phyloP scores from a whole-genome alignment of 345 rosid species.

The Heritiera fomes region DNA sequence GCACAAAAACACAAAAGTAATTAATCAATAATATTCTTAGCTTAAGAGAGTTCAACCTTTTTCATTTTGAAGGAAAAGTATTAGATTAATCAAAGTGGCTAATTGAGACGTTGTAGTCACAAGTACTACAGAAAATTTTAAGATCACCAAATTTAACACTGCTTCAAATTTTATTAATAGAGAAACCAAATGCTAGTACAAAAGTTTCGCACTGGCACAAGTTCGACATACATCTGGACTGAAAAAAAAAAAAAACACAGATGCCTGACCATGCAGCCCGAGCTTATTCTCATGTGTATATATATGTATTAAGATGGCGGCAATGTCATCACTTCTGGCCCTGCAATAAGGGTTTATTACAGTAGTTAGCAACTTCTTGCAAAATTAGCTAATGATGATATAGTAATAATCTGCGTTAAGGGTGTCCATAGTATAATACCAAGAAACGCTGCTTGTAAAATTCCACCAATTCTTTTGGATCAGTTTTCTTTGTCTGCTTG shows the following conservation, averaged over 20 bases:
- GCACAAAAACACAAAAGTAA: too few species aligned
- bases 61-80: too few species aligned
- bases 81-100: too few species aligned
- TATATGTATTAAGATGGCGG: background rate
- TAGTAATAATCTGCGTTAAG: background rate
- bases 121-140: too few species aligned
- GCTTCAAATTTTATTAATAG: background rate
- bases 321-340: slow-evolving; percentile 6
- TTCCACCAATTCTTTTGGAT: slow-evolving; percentile 51
- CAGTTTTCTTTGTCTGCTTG: slow-evolving; percentile 54
- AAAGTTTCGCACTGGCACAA: background rate
- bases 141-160: background rate
- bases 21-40: too few species aligned
- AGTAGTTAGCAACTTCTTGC: background rate
- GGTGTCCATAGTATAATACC: slow-evolving; percentile 34
- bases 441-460: slow-evolving; percentile 44
- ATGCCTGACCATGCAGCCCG: too few species aligned
- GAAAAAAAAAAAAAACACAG: background rate
- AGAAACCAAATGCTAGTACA: background rate
- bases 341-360: slow-evolving; percentile 14
- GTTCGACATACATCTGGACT: background rate
- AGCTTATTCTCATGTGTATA: background rate
- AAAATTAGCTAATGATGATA: background rate
- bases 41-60: too few species aligned
- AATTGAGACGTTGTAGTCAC: too few species aligned